These are phyloP conservation scores for Macroventuria anomochaeta DNA, from an alignment of 2,329 filamentous ascomycete species.

Conservation along the genomic window DNA sequence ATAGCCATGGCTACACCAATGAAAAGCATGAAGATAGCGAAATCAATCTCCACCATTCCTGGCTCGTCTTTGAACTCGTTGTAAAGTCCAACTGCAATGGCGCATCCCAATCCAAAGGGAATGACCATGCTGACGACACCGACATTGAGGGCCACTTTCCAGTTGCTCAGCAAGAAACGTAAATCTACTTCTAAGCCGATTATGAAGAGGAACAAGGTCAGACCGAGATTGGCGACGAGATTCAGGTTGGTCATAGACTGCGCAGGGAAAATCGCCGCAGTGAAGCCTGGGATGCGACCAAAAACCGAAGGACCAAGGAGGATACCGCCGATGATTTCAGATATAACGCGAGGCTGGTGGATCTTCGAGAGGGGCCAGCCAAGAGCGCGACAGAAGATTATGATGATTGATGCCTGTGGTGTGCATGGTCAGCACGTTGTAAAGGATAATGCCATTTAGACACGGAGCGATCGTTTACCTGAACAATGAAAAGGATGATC, in stretches of 20 bases:
- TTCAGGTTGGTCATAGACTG: conserved; percentile 76
- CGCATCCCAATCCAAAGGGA: conserved; percentile 82
- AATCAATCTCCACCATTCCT: conserved; percentile 63
- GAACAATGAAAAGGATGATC: conserved; percentile 77
- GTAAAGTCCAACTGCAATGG: conserved; percentile 81
- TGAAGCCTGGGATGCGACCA: conserved; percentile 83
- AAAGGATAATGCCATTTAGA: neutral
- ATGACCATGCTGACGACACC: conserved; percentile 79
- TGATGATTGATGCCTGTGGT: conserved; percentile 70
- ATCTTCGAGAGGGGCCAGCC: conserved; percentile 80
- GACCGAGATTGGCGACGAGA: conserved; percentile 80
- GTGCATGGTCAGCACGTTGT: conserved; percentile 3
- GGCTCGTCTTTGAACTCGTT: conserved; percentile 70
- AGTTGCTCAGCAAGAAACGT: conserved; percentile 77
- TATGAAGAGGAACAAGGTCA: conserved; percentile 85
- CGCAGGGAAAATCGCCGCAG: conserved; percentile 75
- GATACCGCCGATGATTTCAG: conserved; percentile 85
- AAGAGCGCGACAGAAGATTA: conserved; percentile 74
- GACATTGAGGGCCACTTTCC: conserved; percentile 79
- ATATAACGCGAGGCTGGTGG: conserved; percentile 81
- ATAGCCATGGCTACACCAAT: conserved; percentile 94
- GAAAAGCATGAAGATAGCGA: conserved; percentile 74
- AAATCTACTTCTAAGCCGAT: conserved; percentile 88
- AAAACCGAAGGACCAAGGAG: conserved; percentile 86
- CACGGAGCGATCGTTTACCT: conserved; percentile 54